Evolutionary conservation across 2,329 filamentous ascomycete genomes (phyloP).

Genomic region (Penicillium aurantiogriseum): DNA sequence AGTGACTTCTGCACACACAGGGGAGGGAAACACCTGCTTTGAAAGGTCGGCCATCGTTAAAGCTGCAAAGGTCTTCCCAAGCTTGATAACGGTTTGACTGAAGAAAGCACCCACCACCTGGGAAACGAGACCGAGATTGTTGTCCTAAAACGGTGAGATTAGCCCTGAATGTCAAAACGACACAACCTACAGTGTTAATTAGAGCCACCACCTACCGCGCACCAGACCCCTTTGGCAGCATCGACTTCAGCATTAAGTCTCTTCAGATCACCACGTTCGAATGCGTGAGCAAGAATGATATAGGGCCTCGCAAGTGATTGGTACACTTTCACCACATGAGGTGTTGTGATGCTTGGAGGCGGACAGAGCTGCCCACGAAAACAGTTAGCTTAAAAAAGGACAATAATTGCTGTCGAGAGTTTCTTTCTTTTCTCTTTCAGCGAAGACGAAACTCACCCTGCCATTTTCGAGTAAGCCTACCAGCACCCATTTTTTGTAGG

Average conservation of each 20-base stretch:
- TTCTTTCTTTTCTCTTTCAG: background rate
- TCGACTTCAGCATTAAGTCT: slow-evolving; percentile 65
- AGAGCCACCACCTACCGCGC: slow-evolving; percentile 45
- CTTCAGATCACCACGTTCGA: slow-evolving; percentile 58
- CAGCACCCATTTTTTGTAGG: slow-evolving; percentile 88
- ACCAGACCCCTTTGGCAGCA: slow-evolving; percentile 60
- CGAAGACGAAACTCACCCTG: slow-evolving; percentile 45
- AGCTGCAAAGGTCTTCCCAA: slow-evolving; percentile 70
- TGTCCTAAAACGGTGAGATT: slow-evolving; percentile 53
- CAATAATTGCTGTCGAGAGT: background rate
- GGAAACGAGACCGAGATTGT: slow-evolving; percentile 68
- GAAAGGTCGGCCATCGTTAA: slow-evolving; percentile 54
- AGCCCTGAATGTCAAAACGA: background rate
- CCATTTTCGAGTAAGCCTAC: slow-evolving; percentile 71
- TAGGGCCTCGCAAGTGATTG: slow-evolving; percentile 66
- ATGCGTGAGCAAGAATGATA: slow-evolving; percentile 65
- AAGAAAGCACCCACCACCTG: slow-evolving; percentile 71
- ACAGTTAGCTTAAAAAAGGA: slow-evolving; percentile 5
- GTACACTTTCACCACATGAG: slow-evolving; percentile 56
- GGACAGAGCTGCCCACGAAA: slow-evolving; percentile 39
- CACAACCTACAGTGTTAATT: background rate
- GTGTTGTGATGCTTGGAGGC: slow-evolving; percentile 58
- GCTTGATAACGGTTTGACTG: slow-evolving; percentile 69
- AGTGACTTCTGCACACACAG: slow-evolving; percentile 26
- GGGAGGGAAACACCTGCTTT: slow-evolving; percentile 32